Base-by-base conservation (phyloP, 306 rosid genomes). In the Cucurbita moschata region DNA sequence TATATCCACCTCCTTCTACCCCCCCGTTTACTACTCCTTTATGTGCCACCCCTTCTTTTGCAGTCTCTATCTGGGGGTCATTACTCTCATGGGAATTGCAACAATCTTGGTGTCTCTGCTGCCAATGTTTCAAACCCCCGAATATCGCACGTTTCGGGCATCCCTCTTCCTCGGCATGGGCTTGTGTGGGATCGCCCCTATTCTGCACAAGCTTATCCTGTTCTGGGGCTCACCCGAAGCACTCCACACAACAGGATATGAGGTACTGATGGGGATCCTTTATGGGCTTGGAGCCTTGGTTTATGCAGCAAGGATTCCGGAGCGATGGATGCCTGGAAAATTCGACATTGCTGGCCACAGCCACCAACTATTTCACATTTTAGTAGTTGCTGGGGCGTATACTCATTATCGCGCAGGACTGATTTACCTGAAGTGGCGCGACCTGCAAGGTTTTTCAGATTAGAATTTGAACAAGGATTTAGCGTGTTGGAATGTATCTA, bases 291-390 rank as follows among this genome's bases (percentile, higher is more conserved):
- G 99, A 51, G 99, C 97, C 52, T 67, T 94, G 60, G 86, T 94
- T 73, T 94, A 94, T 77, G 99, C 99, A 70, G 87, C 92, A 0
- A 88, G 99, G 80, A 85, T 94, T 76, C 99, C 97, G 0, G 97
- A 94, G 78, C 81, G 99, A 65, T 94, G 99, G 99, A 88, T 79
- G 97, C 99, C 99, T 14, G 99, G 99, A 64, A 94, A 88, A 67
- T 94, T 91, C 1, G 99, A 94, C 86, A 82, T 94, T 82, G 99
- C 97, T 7, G 99, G 99, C 71, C 97, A 94, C 54, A 94, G 99
- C 81, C 99, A 94, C 86, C 97, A 94, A 62, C 79, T 91, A 21
- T 94, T 94, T 70, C 99, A 94, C 75, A 7, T 94, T 57, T 72
- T 94, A 64, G 99, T 94, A 5, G 88, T 94, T 14, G 99, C 97